A percentile compares a stretch with the other conserved stretches of the same genome.
Conservation (phyloP, 106 monocot species). For the Dioscorea alata region DNA sequence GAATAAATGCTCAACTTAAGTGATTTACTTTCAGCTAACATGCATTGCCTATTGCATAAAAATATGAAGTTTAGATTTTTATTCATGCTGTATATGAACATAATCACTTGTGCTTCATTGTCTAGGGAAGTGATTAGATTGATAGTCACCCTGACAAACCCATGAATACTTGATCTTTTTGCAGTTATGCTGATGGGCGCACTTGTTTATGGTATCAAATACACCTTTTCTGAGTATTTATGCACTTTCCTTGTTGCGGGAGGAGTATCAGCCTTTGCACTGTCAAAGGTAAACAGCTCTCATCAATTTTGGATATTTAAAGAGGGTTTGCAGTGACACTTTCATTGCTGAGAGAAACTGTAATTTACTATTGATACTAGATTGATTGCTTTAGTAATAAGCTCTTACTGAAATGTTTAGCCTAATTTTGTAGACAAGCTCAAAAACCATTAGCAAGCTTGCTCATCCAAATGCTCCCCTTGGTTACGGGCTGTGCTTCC, state of each 20-base stretch:
- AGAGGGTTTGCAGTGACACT: too few relatives aligned
- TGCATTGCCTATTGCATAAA: too few relatives aligned
- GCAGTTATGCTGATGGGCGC: conserved; percentile 98
- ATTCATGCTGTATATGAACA: too few relatives aligned
- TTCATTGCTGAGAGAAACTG: too few relatives aligned
- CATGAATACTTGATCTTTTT: conserved; percentile 3
- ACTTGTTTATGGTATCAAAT: conserved; percentile 88
- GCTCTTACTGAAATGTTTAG: too few relatives aligned
- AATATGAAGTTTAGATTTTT: too few relatives aligned
- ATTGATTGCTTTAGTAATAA: too few relatives aligned
- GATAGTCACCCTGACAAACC: neutral
- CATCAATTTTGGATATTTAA: neutral
- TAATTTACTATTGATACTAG: too few relatives aligned
- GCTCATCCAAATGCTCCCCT: conserved; percentile 96
- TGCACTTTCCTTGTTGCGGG: conserved; percentile 98
- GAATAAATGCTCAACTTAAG: too few relatives aligned
- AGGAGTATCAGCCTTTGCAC: conserved; percentile 92
- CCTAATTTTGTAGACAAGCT: conserved; percentile 64
- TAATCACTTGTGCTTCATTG: too few relatives aligned
- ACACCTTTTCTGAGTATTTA: conserved; percentile 76
- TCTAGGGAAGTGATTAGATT: too few relatives aligned
- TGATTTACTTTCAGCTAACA: too few relatives aligned
- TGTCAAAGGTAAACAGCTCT: conserved; percentile 56
- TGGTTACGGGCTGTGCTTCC: conserved; percentile 84
- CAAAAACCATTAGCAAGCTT: conserved; percentile 90